phyloP scores from a whole-genome alignment of 345 rosid genomes.

The Conringia planisiliqua region DNA sequence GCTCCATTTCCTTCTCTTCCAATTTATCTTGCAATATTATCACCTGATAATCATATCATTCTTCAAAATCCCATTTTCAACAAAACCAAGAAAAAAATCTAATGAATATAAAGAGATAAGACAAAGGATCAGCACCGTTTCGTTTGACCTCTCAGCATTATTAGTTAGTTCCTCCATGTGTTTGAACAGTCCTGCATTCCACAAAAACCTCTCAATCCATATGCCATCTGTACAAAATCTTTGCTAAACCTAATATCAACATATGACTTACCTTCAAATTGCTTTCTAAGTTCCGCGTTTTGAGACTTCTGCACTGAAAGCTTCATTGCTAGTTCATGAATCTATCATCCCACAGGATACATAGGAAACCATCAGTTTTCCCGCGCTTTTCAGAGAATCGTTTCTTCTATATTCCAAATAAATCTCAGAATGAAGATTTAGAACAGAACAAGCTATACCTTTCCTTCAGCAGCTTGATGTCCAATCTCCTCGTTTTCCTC shows the following conservation, averaged over 20 bases:
- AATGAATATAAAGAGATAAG: neutral
- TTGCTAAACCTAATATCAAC: neutral
- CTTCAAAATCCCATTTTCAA: neutral
- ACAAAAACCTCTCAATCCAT: constrained; percentile 17
- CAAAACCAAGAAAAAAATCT: neutral
- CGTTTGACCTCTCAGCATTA: constrained; percentile 88
- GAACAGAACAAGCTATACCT: constrained; percentile 44
- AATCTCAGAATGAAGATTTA: neutral
- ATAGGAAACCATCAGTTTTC: neutral
- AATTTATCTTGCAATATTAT: constrained; percentile 65
- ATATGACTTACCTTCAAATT: constrained; percentile 69
- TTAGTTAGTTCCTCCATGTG: constrained; percentile 72
- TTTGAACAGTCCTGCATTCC: constrained; percentile 54
- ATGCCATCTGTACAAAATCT: neutral
- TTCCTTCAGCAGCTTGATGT: constrained; percentile 92
- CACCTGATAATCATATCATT: constrained; percentile 43
- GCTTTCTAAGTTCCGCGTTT: constrained; percentile 76
- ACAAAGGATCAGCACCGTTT: constrained; percentile 48
- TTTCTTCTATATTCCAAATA: neutral
- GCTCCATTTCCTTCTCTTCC: constrained; percentile 64
- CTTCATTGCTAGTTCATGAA: constrained; percentile 80
- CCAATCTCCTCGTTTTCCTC: constrained; percentile 99
- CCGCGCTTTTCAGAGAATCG: neutral
- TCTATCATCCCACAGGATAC: constrained; percentile 42
- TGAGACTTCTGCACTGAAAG: constrained; percentile 85